Conservation (phyloP, 163 green algal genomes). For the Volvox carteri region DNA sequence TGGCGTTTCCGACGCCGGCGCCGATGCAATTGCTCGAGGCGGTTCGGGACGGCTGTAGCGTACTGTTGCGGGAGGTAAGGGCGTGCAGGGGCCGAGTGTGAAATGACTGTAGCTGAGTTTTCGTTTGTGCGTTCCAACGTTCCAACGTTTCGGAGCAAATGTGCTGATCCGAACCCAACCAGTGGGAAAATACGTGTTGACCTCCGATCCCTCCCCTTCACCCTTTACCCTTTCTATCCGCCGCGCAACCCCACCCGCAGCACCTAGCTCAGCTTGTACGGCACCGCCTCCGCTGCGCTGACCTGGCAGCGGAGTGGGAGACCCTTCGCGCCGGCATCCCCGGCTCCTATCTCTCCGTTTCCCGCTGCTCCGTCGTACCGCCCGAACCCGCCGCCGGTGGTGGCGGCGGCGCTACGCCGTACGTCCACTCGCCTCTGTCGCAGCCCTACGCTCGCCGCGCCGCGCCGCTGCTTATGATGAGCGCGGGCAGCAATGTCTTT, state of each 20-base stretch:
- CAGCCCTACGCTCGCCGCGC: not conserved
- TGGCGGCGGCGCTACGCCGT: not conserved
- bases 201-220: not conserved
- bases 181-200: too few relatives aligned
- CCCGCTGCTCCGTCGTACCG: not conserved
- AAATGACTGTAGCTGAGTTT: too few relatives aligned
- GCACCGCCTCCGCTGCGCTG: slow-evolving; percentile 14
- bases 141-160: not conserved
- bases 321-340: slow-evolving; percentile 37
- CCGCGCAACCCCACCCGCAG: not conserved
- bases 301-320: slow-evolving; percentile 39
- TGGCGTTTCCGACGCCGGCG: slow-evolving; percentile 4
- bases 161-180: not conserved
- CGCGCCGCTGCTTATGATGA: slow-evolving; percentile 7
- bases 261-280: not conserved
- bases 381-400: not conserved
- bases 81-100: too few relatives aligned
- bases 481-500: not conserved
- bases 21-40: slow-evolving; percentile 19
- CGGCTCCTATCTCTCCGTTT: slow-evolving; percentile 29
- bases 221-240: not conserved
- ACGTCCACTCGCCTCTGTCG: not conserved
- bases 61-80: slow-evolving; percentile 1
- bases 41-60: slow-evolving; percentile 2
- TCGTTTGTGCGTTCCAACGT: not conserved